A percentile compares a stretch with the other conserved stretches of the same genome.
Evolutionary conservation across 495 filamentous ascomycete genomes (phyloP).

Genomic region (Daldinia bambusicola): DNA sequence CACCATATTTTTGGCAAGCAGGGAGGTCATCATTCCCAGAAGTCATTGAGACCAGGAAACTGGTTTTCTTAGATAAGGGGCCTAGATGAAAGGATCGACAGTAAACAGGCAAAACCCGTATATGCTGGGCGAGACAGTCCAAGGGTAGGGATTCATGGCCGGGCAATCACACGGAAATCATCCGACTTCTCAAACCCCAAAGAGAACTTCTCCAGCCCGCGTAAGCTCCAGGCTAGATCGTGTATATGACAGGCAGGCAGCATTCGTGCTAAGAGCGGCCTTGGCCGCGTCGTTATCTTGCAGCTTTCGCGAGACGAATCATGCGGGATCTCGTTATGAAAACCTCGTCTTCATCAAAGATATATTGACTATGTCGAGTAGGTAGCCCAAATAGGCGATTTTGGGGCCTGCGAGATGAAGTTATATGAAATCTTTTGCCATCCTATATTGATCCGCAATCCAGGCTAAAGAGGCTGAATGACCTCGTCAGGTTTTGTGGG

Average conservation of each 20-base stretch:
- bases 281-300: conserved; percentile 36
- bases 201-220: background rate
- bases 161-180: conserved; percentile 16
- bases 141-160: conserved; percentile 15
- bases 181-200: background rate
- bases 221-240: conserved; percentile 1
- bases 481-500: conserved; percentile 38
- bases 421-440: conserved; percentile 45
- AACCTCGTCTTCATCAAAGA: conserved; percentile 38
- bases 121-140: background rate
- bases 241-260: conserved; percentile 17
- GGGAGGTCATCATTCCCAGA: conserved; percentile 8
- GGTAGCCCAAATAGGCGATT: conserved; percentile 25
- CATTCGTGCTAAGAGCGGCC: conserved; percentile 14
- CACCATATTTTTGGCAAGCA: conserved; percentile 2
- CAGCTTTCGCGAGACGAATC: conserved; percentile 19
- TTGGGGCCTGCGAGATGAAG: conserved; percentile 44
- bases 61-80: conserved; percentile 4
- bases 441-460: conserved; percentile 44
- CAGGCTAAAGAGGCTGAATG: conserved; percentile 50
- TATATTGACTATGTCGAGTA: conserved; percentile 30
- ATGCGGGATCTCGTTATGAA: conserved; percentile 32
- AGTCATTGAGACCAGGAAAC: conserved; percentile 13
- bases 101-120: conserved; percentile 15
- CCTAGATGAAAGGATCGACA: conserved; percentile 18